Percentiles rank a stretch among this genome's conserved stretches.
These are phyloP conservation scores for Aspergillus intermedius DNA, from an alignment of 2,329 filamentous ascomycete genomes.

Conservation along the genomic window DNA sequence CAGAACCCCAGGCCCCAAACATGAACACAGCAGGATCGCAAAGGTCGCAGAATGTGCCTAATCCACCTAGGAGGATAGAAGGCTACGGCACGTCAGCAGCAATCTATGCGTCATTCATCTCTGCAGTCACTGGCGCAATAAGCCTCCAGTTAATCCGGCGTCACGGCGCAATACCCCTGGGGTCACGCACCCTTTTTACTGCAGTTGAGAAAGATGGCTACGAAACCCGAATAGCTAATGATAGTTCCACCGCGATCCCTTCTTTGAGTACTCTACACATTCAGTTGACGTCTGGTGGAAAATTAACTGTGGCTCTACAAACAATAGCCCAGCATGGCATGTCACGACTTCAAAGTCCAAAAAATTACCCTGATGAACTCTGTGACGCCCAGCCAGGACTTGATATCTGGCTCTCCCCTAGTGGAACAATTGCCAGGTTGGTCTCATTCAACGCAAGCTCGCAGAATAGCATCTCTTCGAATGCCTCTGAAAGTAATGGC, in stretches of 20 bases:
- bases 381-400: constrained; percentile 17
- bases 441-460: constrained; percentile 20
- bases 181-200: constrained; percentile 35
- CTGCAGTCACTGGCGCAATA: constrained; percentile 32
- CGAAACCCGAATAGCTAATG: constrained; percentile 22
- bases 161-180: constrained; percentile 33
- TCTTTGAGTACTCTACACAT: constrained; percentile 32
- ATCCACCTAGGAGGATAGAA: constrained; percentile 22
- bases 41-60: constrained; percentile 17
- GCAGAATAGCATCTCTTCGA: constrained; percentile 15
- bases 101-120: constrained; percentile 36
- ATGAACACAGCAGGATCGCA: constrained; percentile 16
- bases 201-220: constrained; percentile 25
- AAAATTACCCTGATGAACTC: constrained; percentile 11
- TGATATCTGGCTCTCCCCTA: constrained; percentile 38
- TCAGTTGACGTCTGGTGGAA: constrained; percentile 31
- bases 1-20: constrained; percentile 20
- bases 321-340: constrained; percentile 32
- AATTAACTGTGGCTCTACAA: constrained; percentile 31
- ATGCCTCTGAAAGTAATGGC: constrained; percentile 8
- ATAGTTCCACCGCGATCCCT: constrained; percentile 19
- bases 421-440: constrained; percentile 31
- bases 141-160: constrained; percentile 30
- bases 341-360: constrained; percentile 22
- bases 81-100: constrained; percentile 26